phyloP scores from a whole-genome alignment of 768 basidiomycete genomes.

The Xanthoconium stramineum region DNA sequence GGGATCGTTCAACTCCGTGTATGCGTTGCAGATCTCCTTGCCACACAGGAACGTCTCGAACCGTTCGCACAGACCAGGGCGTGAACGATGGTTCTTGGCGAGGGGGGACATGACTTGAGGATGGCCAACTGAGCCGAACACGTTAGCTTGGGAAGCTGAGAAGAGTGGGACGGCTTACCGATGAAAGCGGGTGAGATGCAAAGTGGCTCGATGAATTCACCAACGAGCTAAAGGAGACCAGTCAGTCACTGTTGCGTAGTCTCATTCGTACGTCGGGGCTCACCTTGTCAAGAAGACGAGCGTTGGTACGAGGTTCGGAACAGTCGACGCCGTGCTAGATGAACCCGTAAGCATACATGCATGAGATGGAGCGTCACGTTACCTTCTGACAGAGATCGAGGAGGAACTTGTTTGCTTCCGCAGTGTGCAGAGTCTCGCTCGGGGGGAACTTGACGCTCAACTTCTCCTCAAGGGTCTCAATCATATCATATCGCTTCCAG shows the following conservation, averaged over 20 bases:
- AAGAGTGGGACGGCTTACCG: conserved; percentile 41
- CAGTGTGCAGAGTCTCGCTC: conserved; percentile 84
- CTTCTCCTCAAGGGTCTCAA: conserved; percentile 93
- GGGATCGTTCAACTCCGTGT: conserved; percentile 99
- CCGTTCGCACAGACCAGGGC: conserved; percentile 95
- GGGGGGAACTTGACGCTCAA: conserved; percentile 88
- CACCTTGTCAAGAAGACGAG: conserved; percentile 93
- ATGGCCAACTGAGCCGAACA: conserved; percentile 68
- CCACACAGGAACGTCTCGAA: conserved; percentile 99
- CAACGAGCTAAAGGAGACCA: conserved; percentile 76
- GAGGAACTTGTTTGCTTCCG: conserved; percentile 86
- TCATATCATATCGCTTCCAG: conserved; percentile 99
- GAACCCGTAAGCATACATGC: neutral
- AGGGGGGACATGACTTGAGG: conserved; percentile 99
- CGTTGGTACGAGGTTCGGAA: conserved; percentile 91
- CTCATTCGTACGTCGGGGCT: neutral
- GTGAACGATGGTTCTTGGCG: conserved; percentile 97
- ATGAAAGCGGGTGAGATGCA: conserved; percentile 98
- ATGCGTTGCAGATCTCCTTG: conserved; percentile 98
- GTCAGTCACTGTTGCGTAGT: neutral
- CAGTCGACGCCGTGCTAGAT: conserved; percentile 92
- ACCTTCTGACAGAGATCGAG: conserved; percentile 84
- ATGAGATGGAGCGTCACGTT: neutral
- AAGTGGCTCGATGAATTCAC: conserved; percentile 95
- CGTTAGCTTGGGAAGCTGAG: neutral